These are phyloP conservation scores for Talaromyces proteolyticus DNA, from an alignment of 495 filamentous ascomycete genomes.

Conservation along the genomic window DNA sequence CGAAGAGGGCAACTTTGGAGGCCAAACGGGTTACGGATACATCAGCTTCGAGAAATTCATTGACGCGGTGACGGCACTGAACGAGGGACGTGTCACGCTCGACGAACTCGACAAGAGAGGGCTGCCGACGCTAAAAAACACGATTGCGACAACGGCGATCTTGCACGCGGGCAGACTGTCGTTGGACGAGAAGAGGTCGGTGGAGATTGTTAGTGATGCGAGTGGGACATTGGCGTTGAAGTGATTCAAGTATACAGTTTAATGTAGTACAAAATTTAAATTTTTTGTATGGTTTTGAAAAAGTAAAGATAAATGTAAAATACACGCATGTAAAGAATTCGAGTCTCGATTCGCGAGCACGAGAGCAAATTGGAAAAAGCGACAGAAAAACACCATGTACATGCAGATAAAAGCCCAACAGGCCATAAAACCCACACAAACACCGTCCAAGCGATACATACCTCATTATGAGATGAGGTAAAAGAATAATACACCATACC, in stretches of 20 bases:
- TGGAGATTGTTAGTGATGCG: constrained; percentile 61
- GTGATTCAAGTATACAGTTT: constrained; percentile 33
- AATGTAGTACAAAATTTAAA: too few species aligned
- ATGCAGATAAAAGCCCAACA: neutral
- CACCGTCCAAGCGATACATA: neutral
- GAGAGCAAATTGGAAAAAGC: constrained; percentile 7
- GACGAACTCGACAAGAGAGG: constrained; percentile 73
- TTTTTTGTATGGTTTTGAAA: too few species aligned
- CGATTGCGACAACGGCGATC: constrained; percentile 86
- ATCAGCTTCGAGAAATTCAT: constrained; percentile 95
- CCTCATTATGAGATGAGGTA: too few species aligned
- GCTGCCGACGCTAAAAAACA: constrained; percentile 80
- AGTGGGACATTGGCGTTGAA: constrained; percentile 63
- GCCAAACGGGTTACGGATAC: constrained; percentile 90
- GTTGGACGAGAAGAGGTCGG: constrained; percentile 71
- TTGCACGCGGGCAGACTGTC: constrained; percentile 77
- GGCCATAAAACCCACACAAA: neutral
- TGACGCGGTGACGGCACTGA: constrained; percentile 74
- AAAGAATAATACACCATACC: too few species aligned
- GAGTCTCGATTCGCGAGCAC: too few species aligned
- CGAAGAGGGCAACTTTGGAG: constrained; percentile 89
- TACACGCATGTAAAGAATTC: too few species aligned
- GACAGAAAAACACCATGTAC: constrained; percentile 7
- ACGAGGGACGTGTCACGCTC: constrained; percentile 63
- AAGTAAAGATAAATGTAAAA: too few species aligned